Percentiles rank a stretch among this genome's conserved stretches.
Conservation (phyloP, 1,139 yeast species). For the Eremothecium gossypii region DNA sequence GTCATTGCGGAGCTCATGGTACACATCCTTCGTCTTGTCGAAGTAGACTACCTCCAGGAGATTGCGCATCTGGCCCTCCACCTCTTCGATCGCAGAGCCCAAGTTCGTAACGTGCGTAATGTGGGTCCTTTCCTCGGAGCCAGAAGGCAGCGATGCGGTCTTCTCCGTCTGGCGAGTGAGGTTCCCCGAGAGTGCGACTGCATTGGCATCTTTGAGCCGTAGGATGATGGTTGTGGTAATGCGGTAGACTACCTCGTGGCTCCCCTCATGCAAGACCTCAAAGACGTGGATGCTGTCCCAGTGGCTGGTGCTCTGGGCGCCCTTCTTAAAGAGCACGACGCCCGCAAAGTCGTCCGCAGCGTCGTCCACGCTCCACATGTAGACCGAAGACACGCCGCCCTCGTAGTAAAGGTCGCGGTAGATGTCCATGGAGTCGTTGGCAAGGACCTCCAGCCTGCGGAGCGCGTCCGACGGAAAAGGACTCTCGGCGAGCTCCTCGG, state of each 20-base stretch:
- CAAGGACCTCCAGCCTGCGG: constrained; percentile 66
- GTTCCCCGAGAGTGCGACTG: constrained; percentile 64
- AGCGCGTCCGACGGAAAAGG: constrained; percentile 64
- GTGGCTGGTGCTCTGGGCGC: constrained; percentile 40
- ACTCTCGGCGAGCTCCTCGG: constrained; percentile 50
- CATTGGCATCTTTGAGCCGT: constrained; percentile 38
- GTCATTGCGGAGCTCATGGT: constrained; percentile 22
- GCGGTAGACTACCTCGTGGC: constrained; percentile 50
- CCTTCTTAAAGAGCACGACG: constrained; percentile 76
- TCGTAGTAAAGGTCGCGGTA: constrained; percentile 92
- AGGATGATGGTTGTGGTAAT: constrained; percentile 84
- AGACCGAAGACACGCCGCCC: constrained; percentile 86
- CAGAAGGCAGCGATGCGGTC: constrained; percentile 32
- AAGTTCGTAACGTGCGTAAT: constrained; percentile 68
- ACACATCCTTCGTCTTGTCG: constrained; percentile 83
- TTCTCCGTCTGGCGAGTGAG: constrained; percentile 72
- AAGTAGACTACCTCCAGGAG: constrained; percentile 88
- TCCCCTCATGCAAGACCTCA: constrained; percentile 51
- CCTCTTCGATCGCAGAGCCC: constrained; percentile 79
- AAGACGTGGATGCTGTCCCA: constrained; percentile 95
- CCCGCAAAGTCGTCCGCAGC: constrained; percentile 67
- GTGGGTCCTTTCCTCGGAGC: constrained; percentile 25
- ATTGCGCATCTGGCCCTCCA: constrained; percentile 80
- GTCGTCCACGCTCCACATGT: constrained; percentile 67
- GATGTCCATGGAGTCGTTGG: constrained; percentile 86